Base-by-base conservation (phyloP, 2,329 filamentous ascomycete species). In the Clarireedia hainanense region DNA sequence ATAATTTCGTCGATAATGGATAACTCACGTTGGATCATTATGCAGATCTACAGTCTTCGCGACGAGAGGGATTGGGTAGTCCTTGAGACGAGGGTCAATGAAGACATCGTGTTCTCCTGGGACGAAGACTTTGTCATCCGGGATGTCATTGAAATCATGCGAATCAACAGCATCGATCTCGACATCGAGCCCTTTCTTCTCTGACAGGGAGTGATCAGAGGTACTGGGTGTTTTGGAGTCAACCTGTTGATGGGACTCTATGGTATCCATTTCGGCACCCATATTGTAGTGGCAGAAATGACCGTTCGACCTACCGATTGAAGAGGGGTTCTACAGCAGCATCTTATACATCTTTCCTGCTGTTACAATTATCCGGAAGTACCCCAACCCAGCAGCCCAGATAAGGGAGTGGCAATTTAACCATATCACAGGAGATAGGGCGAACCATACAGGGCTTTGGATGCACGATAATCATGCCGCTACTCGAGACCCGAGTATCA, bases 21-120 rank as follows among this genome's bases (percentile, higher is more conserved):
- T 10, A 30, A 30, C 62, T 57, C 52, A 67, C 66, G 50, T 61
- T 23, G 64, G 64, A 52, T 70, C 64, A 50, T 69, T 69, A 56
- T 70, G 65, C 15, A 70, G 54, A 50, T 67, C 64, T 24, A 69
- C 68, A 3, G 66, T 68, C 50, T 67, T 69, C 24, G 68, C 68
- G n/a, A 70, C 67, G 1, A 70, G 61, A 26, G 66, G 64, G 5
- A 68, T 61, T 2, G 66, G 66, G 26, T 70, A 69, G 59, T 69
- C 58, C 46, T 64, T 58, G 20, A 70, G 61, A 27, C 66, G 64
- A 45, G 67, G 64, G 46, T 70, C 67, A 43, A 69, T 69, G n/a
- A 65, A 56, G 36, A 65, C 64, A 24, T 69, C 68, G 10, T 60
- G 36, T 6, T 70, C 68, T 15, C 47, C 58, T 2, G 67, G 68